Base-by-base conservation (phyloP, 768 basidiomycete genomes). In the Trametes cingulata region DNA sequence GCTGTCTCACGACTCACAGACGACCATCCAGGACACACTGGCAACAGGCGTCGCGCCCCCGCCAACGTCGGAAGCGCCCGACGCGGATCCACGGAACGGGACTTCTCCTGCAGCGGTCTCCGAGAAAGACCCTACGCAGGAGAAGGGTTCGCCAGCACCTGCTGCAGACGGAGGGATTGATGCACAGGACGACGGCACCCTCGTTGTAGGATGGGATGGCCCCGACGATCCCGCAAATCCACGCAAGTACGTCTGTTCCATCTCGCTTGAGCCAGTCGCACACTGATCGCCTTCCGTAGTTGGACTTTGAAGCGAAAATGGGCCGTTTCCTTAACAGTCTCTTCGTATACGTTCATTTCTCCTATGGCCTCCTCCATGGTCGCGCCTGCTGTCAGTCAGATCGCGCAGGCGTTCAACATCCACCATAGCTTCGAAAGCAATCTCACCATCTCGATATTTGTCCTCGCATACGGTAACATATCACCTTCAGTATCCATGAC, bases 341-440 rank as follows among this genome's bases (percentile, higher is more conserved):
- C 69, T 8, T 58, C 64, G 0, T 70, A 63, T 46, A 69, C 69
- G 9, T 70, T 72, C 53, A 66, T 72, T 43, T 65, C 61, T 15
- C 71, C 88, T 0, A 76, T 91, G 0, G 84, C 88, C 0, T 92
- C 90, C 4, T 82, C 88, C 4, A 90, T 90, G 84, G 75, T 90
- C 1, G 85, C 90, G 0, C 89, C 89, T 0, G 89, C 88, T 0
- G 74, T 78, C 0, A 60, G 63, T 3, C 78, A 83, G 52, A 65
- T 92, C 0, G 85, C 77, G 2, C 58, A 68, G 2, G 71, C 83
- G 19, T 85, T 91, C 61, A 77, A 81, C 1, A 79, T 90, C 25
- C 83, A 78, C 9, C 84, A 69, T 66, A 60, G 65, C 1, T 79
- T 76, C 0, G 53, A 83, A 3, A 72, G 82, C 19, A 82, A 82